Base-by-base conservation (phyloP, 169 alveolate genomes). In the Cryptosporidium parvum region DNA sequence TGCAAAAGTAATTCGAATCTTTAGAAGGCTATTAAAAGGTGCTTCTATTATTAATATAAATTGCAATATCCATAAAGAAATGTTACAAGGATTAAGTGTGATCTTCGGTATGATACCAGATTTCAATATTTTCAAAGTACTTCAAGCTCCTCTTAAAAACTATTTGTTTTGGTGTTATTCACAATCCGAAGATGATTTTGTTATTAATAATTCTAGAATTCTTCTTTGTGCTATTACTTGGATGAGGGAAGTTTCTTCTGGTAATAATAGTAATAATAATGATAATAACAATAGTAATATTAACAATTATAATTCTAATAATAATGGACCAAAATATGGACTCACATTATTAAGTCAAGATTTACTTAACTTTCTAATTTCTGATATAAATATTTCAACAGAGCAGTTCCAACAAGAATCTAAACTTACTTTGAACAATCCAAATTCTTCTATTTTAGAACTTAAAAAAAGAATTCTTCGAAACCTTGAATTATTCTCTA, bases 141-240 rank as follows among this genome's bases (percentile, higher is more conserved):
- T 80, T 16, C 89, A 80, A 39, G 23, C 26, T 80, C 31, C 56
- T 18, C 75, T 80, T 8, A 37, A 61, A 44, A 42, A 52, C 48
- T 80, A 80, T 37, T 59, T 65, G 23, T 80, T 80, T 62, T 80
- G 80, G 89, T 62, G 73, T 9, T 80, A 80, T 61, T 61, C 70
- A 23, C 80, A 80, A 62, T 80, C 89, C 5, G 80, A 80, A n/a
- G 68, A 44, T 31, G 62, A 59, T 23, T 59, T 23, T 59, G 51
- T 80, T 29, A 23, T 80, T 18, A 80, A 61, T 44, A 80, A 80
- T 16, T 59, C 89, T 12, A 80, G 65, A 37, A 42, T 59, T 10
- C 42, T 80, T 4, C 37, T 80, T 12, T 62, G 89, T 51, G 62
- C 65, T 7, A 65, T 73, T 14, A 80, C 89, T 26, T 80, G 89